These are phyloP conservation scores for Aspergillus pseudonomiae DNA, from an alignment of 2,329 filamentous ascomycete species.

Conservation along the genomic window DNA sequence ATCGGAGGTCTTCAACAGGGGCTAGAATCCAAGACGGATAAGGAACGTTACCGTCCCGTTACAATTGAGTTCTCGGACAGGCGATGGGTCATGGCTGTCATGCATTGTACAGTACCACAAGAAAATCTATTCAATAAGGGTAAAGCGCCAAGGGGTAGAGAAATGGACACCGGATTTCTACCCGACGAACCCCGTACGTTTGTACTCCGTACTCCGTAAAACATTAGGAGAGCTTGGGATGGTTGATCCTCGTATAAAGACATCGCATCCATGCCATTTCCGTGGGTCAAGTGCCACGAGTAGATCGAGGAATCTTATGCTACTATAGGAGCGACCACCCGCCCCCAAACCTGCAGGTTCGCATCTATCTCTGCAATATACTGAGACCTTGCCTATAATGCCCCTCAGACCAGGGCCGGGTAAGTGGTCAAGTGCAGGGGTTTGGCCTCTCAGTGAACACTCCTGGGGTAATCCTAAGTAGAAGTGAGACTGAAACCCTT, in stretches of 20 bases:
- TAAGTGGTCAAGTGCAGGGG: background rate
- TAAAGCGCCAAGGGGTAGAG: background rate
- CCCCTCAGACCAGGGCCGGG: background rate
- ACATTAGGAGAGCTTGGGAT: background rate
- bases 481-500: background rate
- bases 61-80: background rate
- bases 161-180: background rate
- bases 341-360: background rate
- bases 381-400: background rate
- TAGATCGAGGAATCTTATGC: background rate
- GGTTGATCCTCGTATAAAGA: background rate
- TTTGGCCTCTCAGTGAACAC: background rate
- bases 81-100: background rate
- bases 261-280: background rate
- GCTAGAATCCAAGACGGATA: slow-evolving; percentile 1
- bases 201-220: background rate
- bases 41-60: slow-evolving; percentile 2
- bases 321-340: background rate
- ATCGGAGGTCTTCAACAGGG: background rate
- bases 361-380: background rate
- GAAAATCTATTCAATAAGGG: background rate
- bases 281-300: background rate
- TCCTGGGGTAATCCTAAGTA: background rate
- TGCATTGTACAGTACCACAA: background rate
- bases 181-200: background rate